A percentile compares a stretch with the other conserved stretches of the same genome.
Conservation (phyloP, 106 monocot species). For the Xerophyta viscosa region DNA sequence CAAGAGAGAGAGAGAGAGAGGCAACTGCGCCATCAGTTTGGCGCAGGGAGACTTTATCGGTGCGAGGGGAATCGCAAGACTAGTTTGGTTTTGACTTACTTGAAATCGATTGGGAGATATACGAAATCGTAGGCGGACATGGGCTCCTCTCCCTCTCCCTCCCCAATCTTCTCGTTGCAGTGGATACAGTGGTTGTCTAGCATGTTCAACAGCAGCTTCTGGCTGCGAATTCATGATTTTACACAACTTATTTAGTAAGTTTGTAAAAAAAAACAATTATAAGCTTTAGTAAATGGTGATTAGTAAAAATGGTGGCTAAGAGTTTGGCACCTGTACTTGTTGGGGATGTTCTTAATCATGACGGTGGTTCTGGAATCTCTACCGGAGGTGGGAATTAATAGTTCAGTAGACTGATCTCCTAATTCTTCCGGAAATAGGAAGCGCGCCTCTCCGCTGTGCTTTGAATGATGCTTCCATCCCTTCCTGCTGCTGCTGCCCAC, state of each 20-base stretch:
- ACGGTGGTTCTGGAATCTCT: constrained; percentile 88
- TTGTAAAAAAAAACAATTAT: no score
- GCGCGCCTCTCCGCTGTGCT: constrained; percentile 24
- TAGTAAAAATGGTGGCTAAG: no score
- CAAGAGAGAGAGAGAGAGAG: no score
- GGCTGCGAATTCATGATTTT: constrained; percentile 53
- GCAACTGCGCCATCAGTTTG: no score
- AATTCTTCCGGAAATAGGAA: constrained; percentile 48
- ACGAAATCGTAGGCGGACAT: constrained; percentile 92
- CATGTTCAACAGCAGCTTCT: constrained; percentile 94
- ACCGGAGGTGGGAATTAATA: background rate
- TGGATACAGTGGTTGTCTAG: constrained; percentile 96
- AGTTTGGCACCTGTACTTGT: constrained; percentile 99
- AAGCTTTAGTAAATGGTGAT: no score
- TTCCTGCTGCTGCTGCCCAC: constrained; percentile 14
- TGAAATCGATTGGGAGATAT: constrained; percentile 99
- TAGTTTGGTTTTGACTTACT: no score
- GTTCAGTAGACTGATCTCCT: no score
- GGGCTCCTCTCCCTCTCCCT: constrained; percentile 28
- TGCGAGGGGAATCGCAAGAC: no score
- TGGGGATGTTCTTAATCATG: constrained; percentile 98
- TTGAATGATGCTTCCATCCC: constrained; percentile 20
- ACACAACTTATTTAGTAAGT: background rate
- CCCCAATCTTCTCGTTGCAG: constrained; percentile 75
- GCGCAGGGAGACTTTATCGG: no score